phyloP scores from a whole-genome alignment of 106 monocot species.

The Phalaenopsis equestris region DNA sequence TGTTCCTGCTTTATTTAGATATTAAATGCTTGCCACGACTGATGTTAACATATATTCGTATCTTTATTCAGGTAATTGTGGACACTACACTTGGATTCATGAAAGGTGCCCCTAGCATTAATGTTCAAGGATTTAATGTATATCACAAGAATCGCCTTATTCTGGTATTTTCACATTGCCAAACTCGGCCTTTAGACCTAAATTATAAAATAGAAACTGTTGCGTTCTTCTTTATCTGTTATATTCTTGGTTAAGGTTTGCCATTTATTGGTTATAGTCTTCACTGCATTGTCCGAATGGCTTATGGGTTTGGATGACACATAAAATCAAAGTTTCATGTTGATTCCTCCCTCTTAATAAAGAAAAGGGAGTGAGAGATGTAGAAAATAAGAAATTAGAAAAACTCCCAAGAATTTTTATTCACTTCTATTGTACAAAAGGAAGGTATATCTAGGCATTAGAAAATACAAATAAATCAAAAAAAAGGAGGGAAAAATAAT shows the following conservation, averaged over 20 bases:
- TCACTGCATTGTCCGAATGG: not conserved
- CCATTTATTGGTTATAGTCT: not conserved
- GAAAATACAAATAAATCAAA: too few relatives aligned
- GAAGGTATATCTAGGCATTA: too few relatives aligned
- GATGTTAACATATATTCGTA: not conserved
- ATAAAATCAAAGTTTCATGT: not conserved
- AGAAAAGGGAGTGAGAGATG: not conserved
- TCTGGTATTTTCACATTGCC: conserved; percentile 30
- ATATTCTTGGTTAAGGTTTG: not conserved
- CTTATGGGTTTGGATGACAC: not conserved
- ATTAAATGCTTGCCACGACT: not conserved
- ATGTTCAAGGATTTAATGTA: conserved; percentile 78
- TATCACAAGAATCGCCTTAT: conserved; percentile 90
- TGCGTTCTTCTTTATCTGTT: not conserved
- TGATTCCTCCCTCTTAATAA: not conserved
- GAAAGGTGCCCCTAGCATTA: conserved; percentile 54
- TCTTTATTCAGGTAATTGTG: conserved; percentile 18
- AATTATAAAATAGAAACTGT: not conserved
- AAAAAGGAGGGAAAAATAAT: too few relatives aligned
- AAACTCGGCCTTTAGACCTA: not conserved
- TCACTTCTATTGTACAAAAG: too few relatives aligned
- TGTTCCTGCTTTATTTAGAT: not conserved
- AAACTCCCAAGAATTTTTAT: too few relatives aligned
- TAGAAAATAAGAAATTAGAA: not conserved
- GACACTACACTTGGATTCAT: conserved; percentile 77